Conservation (phyloP, 805 yeast genomes). For the Lachancea kluyveri region DNA sequence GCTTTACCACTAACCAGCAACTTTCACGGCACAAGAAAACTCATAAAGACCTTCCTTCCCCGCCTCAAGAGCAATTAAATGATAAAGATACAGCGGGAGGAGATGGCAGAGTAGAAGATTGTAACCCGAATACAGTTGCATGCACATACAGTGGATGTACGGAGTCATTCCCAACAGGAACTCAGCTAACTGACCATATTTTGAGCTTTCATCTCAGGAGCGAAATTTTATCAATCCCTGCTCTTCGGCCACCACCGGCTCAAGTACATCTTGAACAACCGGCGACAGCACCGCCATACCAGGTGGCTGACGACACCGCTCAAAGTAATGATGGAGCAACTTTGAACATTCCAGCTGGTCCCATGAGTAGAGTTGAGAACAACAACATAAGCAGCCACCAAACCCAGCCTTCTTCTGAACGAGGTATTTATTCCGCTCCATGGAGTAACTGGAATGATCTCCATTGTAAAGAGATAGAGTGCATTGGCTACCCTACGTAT, state of each 20-base stretch:
- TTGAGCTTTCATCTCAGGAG: slow-evolving; percentile 1
- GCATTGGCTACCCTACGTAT: slow-evolving; percentile 7
- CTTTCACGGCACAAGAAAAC: slow-evolving; percentile 54
- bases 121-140: too few species aligned
- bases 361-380: too few species aligned
- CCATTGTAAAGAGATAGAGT: slow-evolving; percentile 12
- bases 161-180: background rate
- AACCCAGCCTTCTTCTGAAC: too few species aligned
- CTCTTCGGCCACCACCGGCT: too few species aligned
- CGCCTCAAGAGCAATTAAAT: background rate
- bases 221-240: too few species aligned
- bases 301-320: background rate
- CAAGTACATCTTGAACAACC: too few species aligned
- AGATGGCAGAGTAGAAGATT: background rate
- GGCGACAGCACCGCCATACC: too few species aligned
- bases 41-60: slow-evolving; percentile 37
- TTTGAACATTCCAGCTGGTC: background rate
- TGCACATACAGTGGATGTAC: slow-evolving; percentile 2
- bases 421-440: too few species aligned
- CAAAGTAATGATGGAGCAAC: background rate
- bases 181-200: slow-evolving; percentile 2
- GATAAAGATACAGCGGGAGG: background rate
- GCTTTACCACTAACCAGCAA: slow-evolving; percentile 55
- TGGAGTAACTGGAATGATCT: slow-evolving; percentile 14
- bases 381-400: too few species aligned